Percentiles rank a stretch among this genome's conserved stretches.
These are phyloP conservation scores for Leccinum ochraceum DNA, from an alignment of 768 basidiomycete genomes.

Conservation along the genomic window DNA sequence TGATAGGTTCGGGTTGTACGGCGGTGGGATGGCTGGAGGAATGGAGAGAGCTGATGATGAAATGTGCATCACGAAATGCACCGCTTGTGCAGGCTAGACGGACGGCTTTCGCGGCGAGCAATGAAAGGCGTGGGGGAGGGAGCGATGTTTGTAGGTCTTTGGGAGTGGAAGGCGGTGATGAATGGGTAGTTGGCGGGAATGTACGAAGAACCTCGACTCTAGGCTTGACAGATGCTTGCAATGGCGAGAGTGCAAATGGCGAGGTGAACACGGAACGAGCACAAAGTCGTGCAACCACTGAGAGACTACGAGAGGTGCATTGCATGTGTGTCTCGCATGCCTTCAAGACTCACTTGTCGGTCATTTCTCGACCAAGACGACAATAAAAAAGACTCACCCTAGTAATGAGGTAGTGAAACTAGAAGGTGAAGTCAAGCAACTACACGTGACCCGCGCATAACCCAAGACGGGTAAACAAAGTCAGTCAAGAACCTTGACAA, in stretches of 20 bases:
- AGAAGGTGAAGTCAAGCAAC: background rate
- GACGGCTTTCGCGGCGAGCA: constrained; percentile 52
- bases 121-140: constrained; percentile 16
- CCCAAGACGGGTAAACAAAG: no score
- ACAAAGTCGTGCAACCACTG: background rate
- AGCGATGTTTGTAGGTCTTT: background rate
- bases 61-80: constrained; percentile 51
- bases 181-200: background rate
- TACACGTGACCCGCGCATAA: constrained; percentile 25
- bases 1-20: constrained; percentile 8
- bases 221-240: constrained; percentile 9
- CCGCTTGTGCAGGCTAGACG: constrained; percentile 44
- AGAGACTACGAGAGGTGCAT: constrained; percentile 56
- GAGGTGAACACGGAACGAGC: constrained; percentile 14
- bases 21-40: constrained; percentile 32
- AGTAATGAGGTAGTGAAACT: no score
- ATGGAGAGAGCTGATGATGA: constrained; percentile 59
- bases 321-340: constrained; percentile 72
- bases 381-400: constrained; percentile 17
- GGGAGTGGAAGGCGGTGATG: background rate
- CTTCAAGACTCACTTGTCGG: constrained; percentile 28
- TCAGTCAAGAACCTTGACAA: background rate
- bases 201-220: background rate
- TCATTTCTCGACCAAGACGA: background rate
- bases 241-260: background rate